A percentile compares a stretch with the other conserved stretches of the same genome.
Evolutionary conservation across 2,329 filamentous ascomycete species (phyloP).

Genomic region (Microsporum audouinii): DNA sequence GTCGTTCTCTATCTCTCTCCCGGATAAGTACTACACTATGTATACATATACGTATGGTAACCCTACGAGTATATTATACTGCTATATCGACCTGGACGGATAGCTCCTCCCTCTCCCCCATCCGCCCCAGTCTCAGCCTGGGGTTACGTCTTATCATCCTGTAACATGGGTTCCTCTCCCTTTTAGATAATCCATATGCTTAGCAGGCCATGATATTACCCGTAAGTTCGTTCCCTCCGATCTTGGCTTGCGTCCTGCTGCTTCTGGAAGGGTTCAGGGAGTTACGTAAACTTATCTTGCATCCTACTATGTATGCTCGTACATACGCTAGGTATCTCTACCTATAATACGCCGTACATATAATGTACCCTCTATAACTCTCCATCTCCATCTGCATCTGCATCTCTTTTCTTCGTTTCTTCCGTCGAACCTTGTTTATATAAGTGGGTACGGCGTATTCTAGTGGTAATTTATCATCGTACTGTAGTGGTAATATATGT

Average conservation of each 20-base stretch:
- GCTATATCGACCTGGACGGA: too few species aligned
- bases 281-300: background rate
- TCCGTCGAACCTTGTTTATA: background rate
- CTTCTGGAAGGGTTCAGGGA: background rate
- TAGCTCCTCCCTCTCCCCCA: background rate
- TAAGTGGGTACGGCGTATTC: too few species aligned
- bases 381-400: background rate
- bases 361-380: too few species aligned
- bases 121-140: background rate
- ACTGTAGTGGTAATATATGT: background rate
- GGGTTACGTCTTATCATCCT: constrained; percentile 1
- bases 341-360: too few species aligned
- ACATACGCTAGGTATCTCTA: too few species aligned
- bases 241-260: background rate
- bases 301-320: too few species aligned
- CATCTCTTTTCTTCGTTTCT: background rate
- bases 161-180: background rate
- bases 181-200: background rate
- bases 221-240: background rate
- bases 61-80: background rate
- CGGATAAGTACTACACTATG: background rate
- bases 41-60: too few species aligned
- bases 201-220: background rate
- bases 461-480: too few species aligned
- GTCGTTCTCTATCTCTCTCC: background rate